Base-by-base conservation (phyloP, 805 yeast species). In the Candida wancherniae region DNA sequence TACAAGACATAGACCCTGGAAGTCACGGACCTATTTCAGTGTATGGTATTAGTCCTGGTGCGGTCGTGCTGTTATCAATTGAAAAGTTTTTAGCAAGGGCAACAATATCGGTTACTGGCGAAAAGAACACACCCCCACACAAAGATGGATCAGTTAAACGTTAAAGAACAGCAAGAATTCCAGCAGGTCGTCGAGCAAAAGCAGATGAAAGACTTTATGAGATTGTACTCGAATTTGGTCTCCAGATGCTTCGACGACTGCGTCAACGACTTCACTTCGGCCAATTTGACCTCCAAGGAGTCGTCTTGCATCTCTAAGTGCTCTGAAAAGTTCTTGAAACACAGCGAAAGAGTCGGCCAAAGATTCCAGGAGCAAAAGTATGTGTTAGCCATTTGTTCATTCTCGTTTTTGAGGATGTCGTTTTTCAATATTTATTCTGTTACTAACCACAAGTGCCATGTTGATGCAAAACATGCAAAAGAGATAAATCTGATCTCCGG, bases 131-230 rank as follows among this genome's bases (percentile, higher is more conserved):
- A 13, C 16, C 21, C 12, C 24, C 21, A 12, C 19, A 21, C 15
- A 48, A 73, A 48, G 32, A 90, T 90, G 98, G 98, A 90, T 56
- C 94, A 85, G 63, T 73, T 90, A 51, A 90, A 90, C 73, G 80
- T 79, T 57, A 84, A 85, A 59, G 98, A 90, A 68, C 97, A 92
- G 67, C 96, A 87, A 65, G 90, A 87, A 51, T 90, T 90, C 66
- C 95, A 87, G 66, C 88, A 81, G 61, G 69, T 90, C 44, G 95
- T 90, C 44, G 98, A 90, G 68, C 88, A 84, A 59, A 90, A 90
- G 73, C 98, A 90, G 67, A 88, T 92, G 96, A 84, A 84, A 64
- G 98, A 90, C 62, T 92, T 90, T 80, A 90, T 92, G 97, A 82
- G 92, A 59, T 77, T 77, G 37, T 92, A 92, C 75, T 87, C 97